Evolutionary conservation across 805 yeast species (phyloP), one percentile per base, ranked within the genome.

Genomic region (Pichia heedii): DNA sequence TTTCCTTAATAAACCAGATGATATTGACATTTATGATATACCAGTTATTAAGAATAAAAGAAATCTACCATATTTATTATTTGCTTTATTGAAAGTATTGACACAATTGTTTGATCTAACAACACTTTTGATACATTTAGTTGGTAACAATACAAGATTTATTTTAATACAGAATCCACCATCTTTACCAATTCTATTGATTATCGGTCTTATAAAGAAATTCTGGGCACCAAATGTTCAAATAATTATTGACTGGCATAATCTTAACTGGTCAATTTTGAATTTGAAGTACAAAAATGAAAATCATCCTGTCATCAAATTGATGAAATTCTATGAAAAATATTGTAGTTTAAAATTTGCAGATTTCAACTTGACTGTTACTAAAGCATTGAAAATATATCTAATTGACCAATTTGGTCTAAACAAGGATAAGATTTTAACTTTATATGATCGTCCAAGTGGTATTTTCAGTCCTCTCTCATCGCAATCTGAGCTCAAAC

Each of bases 161-260:
- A 69, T 89, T 8, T 54, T 90, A 58, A 72, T 93, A 24, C 94
- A 84, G 65, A 93, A 90, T 61, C 99, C 99, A 0, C 99, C 99
- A 0, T 76, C 86, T 4, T 70, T 93, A 39, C 99, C 99, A 0
- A 68, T 87, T 3, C 62, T 93, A 15, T 74, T 84, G 0, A 66
- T 89, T 2, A 70, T 77, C 0, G 72, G 82, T 2, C 20, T 80
- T 1, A 77, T 74, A 56, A 73, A 75, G 45, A 61, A 66, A 37
- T 30, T 76, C 16, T 62, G 68, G 46, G 58, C 49, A 33, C 63
- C 66, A 4, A 70, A 77, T 2, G 69, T 89, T 5, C 71, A 73
- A 54, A 62, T 90, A 21, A 71, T 93, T 19, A 76, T 93, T 39
- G 99, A 93, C 63, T 93, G 98, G 98, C 99, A 93, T 62, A 93